Percentiles rank a stretch among this genome's conserved stretches.
Conservation (phyloP, 2,329 filamentous ascomycete genomes). For the Rachicladosporium sp. region DNA sequence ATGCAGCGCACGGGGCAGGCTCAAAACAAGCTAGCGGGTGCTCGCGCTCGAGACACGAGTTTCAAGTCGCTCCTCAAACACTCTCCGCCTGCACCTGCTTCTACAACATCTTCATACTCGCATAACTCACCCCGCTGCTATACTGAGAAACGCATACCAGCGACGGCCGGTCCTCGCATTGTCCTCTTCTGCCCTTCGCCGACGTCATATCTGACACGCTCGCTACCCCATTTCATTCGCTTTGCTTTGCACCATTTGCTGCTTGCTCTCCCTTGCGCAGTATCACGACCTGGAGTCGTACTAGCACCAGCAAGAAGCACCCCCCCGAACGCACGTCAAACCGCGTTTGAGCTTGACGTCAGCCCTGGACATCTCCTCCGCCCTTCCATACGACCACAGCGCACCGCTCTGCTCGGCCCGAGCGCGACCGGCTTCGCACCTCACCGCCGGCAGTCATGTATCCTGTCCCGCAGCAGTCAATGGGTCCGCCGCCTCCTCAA, state of each 20-base stretch:
- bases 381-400: slow-evolving; percentile 1
- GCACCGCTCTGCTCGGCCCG: slow-evolving; percentile 1
- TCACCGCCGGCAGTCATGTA: slow-evolving; percentile 28
- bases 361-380: slow-evolving; percentile 2
- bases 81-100: too few relatives aligned
- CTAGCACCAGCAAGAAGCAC: slow-evolving; percentile 2
- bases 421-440: slow-evolving; percentile 4
- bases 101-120: too few relatives aligned
- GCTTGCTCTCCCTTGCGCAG: slow-evolving; percentile 4
- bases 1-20: too few relatives aligned
- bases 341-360: slow-evolving; percentile 3
- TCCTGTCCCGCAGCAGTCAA: slow-evolving; percentile 49
- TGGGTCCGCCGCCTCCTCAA: slow-evolving; percentile 65
- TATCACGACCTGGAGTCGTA: slow-evolving; percentile 5
- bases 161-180: slow-evolving; percentile 6
- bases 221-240: slow-evolving; percentile 5
- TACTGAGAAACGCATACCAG: neutral
- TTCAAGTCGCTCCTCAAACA: too few relatives aligned
- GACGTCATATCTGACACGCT: slow-evolving; percentile 6
- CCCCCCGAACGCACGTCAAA: slow-evolving; percentile 5
- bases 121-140: too few relatives aligned
- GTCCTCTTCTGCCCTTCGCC: slow-evolving; percentile 2
- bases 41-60: too few relatives aligned
- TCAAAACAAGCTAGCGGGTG: too few relatives aligned
- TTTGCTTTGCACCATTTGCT: slow-evolving; percentile 4